phyloP scores from a whole-genome alignment of 2,329 filamentous ascomycete genomes.

The Monosporascus ibericus region DNA sequence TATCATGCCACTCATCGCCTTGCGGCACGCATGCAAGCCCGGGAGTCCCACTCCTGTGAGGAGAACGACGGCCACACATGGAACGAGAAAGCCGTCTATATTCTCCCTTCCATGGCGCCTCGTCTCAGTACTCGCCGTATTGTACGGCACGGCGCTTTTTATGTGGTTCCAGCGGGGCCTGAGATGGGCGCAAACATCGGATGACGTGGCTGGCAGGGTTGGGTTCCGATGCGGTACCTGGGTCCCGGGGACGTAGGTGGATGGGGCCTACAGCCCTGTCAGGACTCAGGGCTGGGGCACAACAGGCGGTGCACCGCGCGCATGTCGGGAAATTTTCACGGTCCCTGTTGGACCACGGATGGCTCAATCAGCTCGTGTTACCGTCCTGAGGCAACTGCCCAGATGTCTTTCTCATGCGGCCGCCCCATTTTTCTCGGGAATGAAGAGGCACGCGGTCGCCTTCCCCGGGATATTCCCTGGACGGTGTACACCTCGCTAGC shows the following conservation, averaged over 20 bases:
- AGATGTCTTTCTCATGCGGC: too few relatives aligned
- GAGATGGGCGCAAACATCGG: slow-evolving; percentile 15
- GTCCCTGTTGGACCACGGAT: neutral
- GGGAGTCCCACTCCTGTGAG: neutral
- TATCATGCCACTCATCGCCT: neutral
- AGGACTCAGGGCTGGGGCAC: neutral
- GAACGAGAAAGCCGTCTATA: neutral
- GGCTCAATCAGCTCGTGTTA: neutral
- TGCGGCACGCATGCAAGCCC: neutral
- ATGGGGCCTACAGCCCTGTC: neutral
- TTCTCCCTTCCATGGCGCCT: neutral
- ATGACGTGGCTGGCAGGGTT: slow-evolving; percentile 20
- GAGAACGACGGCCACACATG: neutral
- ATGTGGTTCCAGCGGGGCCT: neutral
- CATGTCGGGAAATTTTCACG: neutral
- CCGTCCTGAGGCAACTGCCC: neutral
- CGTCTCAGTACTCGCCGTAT: too few relatives aligned
- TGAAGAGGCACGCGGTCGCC: neutral
- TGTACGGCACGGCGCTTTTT: too few relatives aligned
- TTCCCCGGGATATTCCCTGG: neutral
- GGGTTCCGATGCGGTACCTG: neutral
- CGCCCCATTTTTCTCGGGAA: neutral
- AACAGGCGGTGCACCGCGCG: neutral
- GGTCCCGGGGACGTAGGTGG: neutral
- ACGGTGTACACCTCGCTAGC: neutral